These are phyloP conservation scores for Cyphellophora europaea DNA, from an alignment of 2,329 filamentous ascomycete genomes.

Conservation along the genomic window DNA sequence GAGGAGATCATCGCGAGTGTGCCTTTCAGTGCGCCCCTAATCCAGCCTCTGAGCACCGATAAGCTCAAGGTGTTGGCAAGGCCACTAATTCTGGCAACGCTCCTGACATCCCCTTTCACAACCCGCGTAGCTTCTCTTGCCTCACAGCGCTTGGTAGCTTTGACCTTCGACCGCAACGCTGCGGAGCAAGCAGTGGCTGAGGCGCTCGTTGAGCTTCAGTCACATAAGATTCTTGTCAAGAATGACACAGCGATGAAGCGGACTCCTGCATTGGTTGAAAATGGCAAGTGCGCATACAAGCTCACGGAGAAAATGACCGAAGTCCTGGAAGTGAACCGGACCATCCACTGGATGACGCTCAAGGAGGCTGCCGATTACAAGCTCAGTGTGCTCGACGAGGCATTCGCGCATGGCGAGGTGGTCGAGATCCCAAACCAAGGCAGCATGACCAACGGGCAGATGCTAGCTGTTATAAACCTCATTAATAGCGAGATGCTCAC, in stretches of 20 bases:
- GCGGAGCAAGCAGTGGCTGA: constrained; percentile 23
- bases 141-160: no score
- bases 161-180: constrained; percentile 1
- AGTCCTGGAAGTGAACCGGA: constrained; percentile 29
- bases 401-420: constrained; percentile 20
- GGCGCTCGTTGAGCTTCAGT: constrained; percentile 31
- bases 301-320: constrained; percentile 32
- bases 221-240: constrained; percentile 11
- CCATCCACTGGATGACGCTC: constrained; percentile 30
- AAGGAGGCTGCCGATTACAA: constrained; percentile 34
- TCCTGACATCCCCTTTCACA: no score
- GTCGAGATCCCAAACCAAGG: constrained; percentile 21
- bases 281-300: constrained; percentile 9
- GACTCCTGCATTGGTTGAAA: constrained; percentile 2
- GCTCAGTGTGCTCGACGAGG: constrained; percentile 28
- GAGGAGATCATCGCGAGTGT: not conserved
- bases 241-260: constrained; percentile 3
- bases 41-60: no score
- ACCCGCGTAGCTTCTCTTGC: no score
- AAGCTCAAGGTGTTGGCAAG: no score
- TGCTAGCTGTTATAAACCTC: constrained; percentile 21
- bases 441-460: constrained; percentile 17
- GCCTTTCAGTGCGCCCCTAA: no score
- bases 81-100: no score
- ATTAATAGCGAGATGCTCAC: constrained; percentile 24